Percentiles rank a stretch among this genome's conserved stretches.
Evolutionary conservation across 1,139 yeast species (phyloP).

Genomic region (Pichia sp.): DNA sequence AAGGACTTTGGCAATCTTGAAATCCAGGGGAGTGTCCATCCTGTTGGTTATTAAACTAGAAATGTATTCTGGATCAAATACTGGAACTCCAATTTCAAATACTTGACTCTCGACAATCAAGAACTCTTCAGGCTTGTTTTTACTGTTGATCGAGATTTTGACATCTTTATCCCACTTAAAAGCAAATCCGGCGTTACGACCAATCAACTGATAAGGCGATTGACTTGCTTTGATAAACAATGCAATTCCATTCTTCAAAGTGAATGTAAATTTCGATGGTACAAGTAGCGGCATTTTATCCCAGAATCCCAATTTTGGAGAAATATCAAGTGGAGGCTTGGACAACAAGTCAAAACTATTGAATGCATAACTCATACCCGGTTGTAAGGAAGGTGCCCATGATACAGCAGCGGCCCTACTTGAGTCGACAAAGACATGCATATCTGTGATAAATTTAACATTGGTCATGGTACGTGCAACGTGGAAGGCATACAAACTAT

Average conservation of each 20-base stretch:
- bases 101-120: slow-evolving; percentile 45
- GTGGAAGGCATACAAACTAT: slow-evolving; percentile 38
- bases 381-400: slow-evolving; percentile 55
- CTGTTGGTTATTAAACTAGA: slow-evolving; percentile 35
- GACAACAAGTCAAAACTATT: slow-evolving; percentile 52
- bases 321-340: slow-evolving; percentile 56
- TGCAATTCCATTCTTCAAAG: slow-evolving; percentile 40
- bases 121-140: slow-evolving; percentile 38
- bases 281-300: slow-evolving; percentile 48
- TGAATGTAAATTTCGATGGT: slow-evolving; percentile 43
- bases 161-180: slow-evolving; percentile 52
- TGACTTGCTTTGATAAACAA: slow-evolving; percentile 49
- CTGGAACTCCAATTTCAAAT: slow-evolving; percentile 49
- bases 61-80: slow-evolving; percentile 36
- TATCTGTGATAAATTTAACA: slow-evolving; percentile 46
- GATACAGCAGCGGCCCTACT: slow-evolving; percentile 42
- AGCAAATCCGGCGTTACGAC: slow-evolving; percentile 47
- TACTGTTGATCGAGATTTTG: slow-evolving; percentile 40
- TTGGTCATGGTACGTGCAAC: slow-evolving; percentile 49
- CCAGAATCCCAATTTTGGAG: slow-evolving; percentile 55
- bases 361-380: slow-evolving; percentile 52
- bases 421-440: slow-evolving; percentile 40
- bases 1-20: slow-evolving; percentile 42
- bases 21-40: slow-evolving; percentile 33
- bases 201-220: slow-evolving; percentile 46